Evolutionary conservation across 768 basidiomycete species (phyloP), one percentile per base, ranked within the genome.

Genomic region (Auricularia heimuer): DNA sequence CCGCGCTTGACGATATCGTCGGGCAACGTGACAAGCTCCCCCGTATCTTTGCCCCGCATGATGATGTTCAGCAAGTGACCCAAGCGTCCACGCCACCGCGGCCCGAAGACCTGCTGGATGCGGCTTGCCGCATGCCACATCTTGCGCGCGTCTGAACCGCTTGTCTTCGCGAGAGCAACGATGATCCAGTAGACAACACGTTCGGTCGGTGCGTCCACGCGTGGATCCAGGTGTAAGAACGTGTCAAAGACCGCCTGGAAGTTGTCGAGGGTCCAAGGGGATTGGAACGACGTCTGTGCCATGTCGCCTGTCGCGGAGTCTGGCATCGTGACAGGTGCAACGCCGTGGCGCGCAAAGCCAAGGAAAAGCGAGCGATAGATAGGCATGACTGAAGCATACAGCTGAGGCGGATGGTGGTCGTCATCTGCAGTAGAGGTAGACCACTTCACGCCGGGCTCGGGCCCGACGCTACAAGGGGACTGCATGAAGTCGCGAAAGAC

Each of bases 361-460:
- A 88, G 79, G 70, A 94, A 92, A 47, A 94, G 72, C 18, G 83
- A 83, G 24, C 89, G 84, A 72, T 87, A 94, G 37, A 84, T 77
- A 24, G 81, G 74, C 60, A 83, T 71, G 1, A 79, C 82, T 2
- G 83, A 83, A 33, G 71, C 73, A 64, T 79, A 82, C 7, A 70
- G 70, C 8, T 37, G 51, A 3, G 63, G 66, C 21, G 54, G 8
- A 60, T 24, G 18, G 21, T 51, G 60, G 33, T 11, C 12, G 21
- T 33, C 21, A 12, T 62, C 35, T 21, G 14, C 63, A 29, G 1
- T 29, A 60, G 33, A 33, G n/a, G 54, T 18, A 51, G 64, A 64
- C 39, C 39, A 42, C 12, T 42, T 7, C 35, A 65, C 51, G 21
- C 63, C 58, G 33, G 44, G 34, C 81, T 78, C 35, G 76, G 74